Percentiles rank a stretch among this genome's conserved stretches.
These are phyloP conservation scores for Trichoderma cornu-damae DNA, from an alignment of 2,329 filamentous ascomycete genomes.

Conservation along the genomic window DNA sequence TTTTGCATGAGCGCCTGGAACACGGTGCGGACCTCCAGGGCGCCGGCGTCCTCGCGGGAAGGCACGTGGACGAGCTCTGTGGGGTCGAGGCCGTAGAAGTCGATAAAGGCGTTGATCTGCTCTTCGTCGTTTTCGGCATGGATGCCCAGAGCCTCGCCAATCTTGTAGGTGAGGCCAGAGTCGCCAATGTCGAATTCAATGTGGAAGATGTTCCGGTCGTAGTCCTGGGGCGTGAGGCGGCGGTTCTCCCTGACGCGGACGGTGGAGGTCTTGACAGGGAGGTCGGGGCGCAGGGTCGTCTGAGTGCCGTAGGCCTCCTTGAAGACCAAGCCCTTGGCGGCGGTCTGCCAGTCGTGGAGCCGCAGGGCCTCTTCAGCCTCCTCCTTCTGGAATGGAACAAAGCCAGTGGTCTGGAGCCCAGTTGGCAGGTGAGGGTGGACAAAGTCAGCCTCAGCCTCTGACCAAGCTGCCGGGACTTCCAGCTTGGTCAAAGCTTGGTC, in stretches of 20 bases:
- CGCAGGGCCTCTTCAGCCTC: constrained; percentile 61
- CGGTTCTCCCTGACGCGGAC: constrained; percentile 94
- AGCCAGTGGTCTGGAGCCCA: constrained; percentile 73
- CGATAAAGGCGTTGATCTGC: constrained; percentile 79
- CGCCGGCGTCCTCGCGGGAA: constrained; percentile 67
- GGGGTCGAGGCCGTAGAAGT: constrained; percentile 78
- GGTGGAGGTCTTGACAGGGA: constrained; percentile 77
- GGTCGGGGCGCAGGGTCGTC: constrained; percentile 72
- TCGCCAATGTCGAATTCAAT: constrained; percentile 95
- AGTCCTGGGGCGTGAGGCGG: constrained; percentile 77
- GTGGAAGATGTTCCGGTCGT: constrained; percentile 99
- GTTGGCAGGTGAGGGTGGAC: constrained; percentile 50
- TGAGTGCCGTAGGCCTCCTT: constrained; percentile 86
- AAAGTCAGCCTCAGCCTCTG: constrained; percentile 55
- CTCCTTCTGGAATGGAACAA: constrained; percentile 70
- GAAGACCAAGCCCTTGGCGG: constrained; percentile 83
- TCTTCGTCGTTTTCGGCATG: constrained; percentile 87
- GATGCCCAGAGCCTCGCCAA: constrained; percentile 93
- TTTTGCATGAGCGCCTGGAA: constrained; percentile 90
- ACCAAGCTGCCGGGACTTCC: constrained; percentile 76
- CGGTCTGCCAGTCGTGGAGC: constrained; percentile 73
- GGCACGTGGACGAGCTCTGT: constrained; percentile 88
- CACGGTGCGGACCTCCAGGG: constrained; percentile 82
- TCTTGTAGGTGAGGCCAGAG: constrained; percentile 91
- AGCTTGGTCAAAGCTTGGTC: constrained; percentile 65